These are phyloP conservation scores for Fusarium sp. DNA, from an alignment of 2,329 filamentous ascomycete species.

Conservation along the genomic window DNA sequence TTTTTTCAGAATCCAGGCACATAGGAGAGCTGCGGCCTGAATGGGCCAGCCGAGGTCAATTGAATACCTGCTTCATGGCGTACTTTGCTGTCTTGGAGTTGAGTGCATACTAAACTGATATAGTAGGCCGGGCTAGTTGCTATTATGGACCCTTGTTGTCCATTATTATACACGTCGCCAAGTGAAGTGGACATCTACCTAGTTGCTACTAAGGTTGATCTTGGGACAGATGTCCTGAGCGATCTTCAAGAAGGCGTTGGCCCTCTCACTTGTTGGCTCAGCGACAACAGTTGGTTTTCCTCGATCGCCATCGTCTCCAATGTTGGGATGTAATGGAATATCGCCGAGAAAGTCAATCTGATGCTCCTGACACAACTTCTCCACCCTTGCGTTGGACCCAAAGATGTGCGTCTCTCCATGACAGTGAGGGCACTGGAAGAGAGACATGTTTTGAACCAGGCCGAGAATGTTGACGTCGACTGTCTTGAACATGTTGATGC, in stretches of 20 bases:
- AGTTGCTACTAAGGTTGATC: conserved; percentile 50
- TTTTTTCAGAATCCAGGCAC: conserved; percentile 35
- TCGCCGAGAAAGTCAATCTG: conserved; percentile 86
- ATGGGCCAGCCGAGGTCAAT: conserved; percentile 35
- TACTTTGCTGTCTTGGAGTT: conserved; percentile 6
- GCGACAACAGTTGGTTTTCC: conserved; percentile 92
- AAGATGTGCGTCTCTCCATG: conserved; percentile 81
- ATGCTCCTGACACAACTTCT: conserved; percentile 76
- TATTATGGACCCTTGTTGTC: background rate
- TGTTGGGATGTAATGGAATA: conserved; percentile 86
- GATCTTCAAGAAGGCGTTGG: conserved; percentile 78
- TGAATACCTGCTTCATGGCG: conserved; percentile 32
- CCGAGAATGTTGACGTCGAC: conserved; percentile 85
- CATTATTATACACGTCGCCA: conserved; percentile 11
- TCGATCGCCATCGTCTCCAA: conserved; percentile 87
- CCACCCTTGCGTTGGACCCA: conserved; percentile 73
- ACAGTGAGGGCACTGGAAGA: conserved; percentile 85
- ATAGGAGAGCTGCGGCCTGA: conserved; percentile 33
- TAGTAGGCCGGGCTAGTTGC: conserved; percentile 19
- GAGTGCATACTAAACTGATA: conserved; percentile 35
- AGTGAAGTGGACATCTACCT: background rate
- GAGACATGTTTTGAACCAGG: conserved; percentile 91
- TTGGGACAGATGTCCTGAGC: conserved; percentile 67
- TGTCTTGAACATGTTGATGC: conserved; percentile 92
- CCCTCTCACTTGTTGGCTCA: conserved; percentile 81